A percentile compares a stretch with the other conserved stretches of the same genome.
These are phyloP conservation scores for Phytophthora cactorum DNA, from an alignment of 352 stramenopile genomes.

Conservation along the genomic window DNA sequence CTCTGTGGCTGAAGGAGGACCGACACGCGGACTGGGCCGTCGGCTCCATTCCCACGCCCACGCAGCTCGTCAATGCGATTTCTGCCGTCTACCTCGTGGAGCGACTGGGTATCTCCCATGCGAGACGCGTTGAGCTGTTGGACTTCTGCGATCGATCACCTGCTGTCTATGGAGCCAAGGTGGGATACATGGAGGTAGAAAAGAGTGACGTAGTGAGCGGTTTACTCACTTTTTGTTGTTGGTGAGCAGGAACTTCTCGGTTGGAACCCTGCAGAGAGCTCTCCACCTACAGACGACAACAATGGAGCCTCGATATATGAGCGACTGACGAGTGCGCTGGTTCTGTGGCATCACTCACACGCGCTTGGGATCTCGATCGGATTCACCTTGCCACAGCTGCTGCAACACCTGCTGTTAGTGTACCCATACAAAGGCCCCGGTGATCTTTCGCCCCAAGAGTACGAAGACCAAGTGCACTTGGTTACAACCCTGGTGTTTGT, in stretches of 20 bases:
- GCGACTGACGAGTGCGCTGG: conserved; percentile 66
- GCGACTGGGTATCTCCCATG: conserved; percentile 68
- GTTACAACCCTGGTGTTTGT: conserved; percentile 89
- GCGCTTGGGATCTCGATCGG: conserved; percentile 65
- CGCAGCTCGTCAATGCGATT: conserved; percentile 66
- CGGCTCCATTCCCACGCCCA: conserved; percentile 45
- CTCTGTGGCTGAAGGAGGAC: conserved; percentile 59
- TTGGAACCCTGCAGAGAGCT: conserved; percentile 70
- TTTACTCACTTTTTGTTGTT: conserved; percentile 7
- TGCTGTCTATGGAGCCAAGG: conserved; percentile 54
- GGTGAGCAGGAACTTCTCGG: conserved; percentile 75
- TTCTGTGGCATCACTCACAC: conserved; percentile 74
- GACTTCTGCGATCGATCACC: conserved; percentile 62
- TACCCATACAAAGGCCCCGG: conserved; percentile 85
- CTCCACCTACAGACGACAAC: conserved; percentile 41
- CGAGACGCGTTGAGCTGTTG: conserved; percentile 67
- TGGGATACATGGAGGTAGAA: background rate
- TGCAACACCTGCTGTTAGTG: conserved; percentile 75
- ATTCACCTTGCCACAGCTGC: conserved; percentile 69
- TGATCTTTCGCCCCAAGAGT: conserved; percentile 70
- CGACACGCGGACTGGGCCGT: conserved; percentile 50
- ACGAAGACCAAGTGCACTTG: conserved; percentile 83
- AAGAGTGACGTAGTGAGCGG: background rate
- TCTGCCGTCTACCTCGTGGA: conserved; percentile 78
- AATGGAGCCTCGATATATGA: conserved; percentile 52